phyloP scores from a whole-genome alignment of 1,284 basidiomycete genomes.

The Leccinum pseudoinsigne region DNA sequence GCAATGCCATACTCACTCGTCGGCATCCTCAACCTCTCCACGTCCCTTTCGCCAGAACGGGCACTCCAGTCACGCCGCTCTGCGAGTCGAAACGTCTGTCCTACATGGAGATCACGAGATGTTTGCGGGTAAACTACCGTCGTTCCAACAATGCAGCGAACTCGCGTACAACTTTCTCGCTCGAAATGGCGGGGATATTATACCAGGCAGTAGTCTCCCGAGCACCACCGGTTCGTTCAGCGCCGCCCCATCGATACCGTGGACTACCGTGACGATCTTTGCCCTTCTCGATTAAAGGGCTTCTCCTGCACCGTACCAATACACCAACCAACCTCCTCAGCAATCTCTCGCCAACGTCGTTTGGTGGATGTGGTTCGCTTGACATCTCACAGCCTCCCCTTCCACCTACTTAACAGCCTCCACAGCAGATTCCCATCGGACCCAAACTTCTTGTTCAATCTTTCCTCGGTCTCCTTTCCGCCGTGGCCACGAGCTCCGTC shows the following conservation, averaged over 20 bases:
- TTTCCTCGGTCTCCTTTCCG: constrained; percentile 80
- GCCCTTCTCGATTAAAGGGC: constrained; percentile 55
- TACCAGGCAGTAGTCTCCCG: too few species aligned
- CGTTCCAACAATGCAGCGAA: too few species aligned
- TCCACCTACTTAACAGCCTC: constrained; percentile 26
- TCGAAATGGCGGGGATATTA: too few species aligned
- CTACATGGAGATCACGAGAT: too few species aligned
- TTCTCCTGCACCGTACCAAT: constrained; percentile 27
- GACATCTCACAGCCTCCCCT: constrained; percentile 1
- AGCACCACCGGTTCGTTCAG: too few species aligned
- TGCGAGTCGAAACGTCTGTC: too few species aligned
- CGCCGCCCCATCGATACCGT: constrained; percentile 38
- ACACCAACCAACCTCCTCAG: constrained; percentile 25
- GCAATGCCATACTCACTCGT: too few species aligned
- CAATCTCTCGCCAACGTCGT: constrained; percentile 25
- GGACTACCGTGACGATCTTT: constrained; percentile 48
- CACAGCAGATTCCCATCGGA: constrained; percentile 56
- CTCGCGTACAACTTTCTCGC: too few species aligned
- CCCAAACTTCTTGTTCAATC: constrained; percentile 74
- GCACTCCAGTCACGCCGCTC: too few species aligned
- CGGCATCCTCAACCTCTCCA: too few species aligned
- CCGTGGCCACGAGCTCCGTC: constrained; percentile 78
- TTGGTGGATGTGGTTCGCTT: constrained; percentile 35
- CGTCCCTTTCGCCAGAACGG: too few species aligned
- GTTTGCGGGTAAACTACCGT: too few species aligned